Conservation (phyloP, 2,329 filamentous ascomycete genomes). For the Sclerotinia trifoliorum region DNA sequence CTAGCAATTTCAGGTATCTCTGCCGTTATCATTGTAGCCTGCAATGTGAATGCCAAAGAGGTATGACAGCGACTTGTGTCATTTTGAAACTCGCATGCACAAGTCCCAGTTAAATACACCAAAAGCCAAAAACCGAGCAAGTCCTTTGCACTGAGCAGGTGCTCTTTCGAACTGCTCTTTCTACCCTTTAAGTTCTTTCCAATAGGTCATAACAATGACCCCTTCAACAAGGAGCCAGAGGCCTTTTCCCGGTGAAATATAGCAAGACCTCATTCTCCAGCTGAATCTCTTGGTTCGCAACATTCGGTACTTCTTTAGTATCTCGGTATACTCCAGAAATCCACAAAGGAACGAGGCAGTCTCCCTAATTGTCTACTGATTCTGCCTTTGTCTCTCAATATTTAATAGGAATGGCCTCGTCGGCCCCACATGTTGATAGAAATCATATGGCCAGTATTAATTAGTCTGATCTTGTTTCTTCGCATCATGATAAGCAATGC, state of each 20-base stretch:
- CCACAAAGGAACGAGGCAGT: too few relatives aligned
- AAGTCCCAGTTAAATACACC: neutral
- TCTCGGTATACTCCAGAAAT: too few relatives aligned
- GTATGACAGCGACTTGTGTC: neutral
- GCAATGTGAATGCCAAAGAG: neutral
- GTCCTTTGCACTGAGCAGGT: neutral
- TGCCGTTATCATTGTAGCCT: neutral
- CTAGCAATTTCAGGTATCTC: neutral
- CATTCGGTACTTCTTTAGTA: too few relatives aligned
- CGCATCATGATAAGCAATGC: too few relatives aligned
- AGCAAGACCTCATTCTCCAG: too few relatives aligned
- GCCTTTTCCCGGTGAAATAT: neutral
- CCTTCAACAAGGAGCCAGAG: neutral
- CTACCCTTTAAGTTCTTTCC: neutral
- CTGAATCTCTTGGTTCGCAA: too few relatives aligned
- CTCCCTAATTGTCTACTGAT: too few relatives aligned
- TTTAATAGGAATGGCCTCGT: too few relatives aligned
- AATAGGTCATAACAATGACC: neutral
- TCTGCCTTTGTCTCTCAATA: too few relatives aligned
- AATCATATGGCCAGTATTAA: too few relatives aligned
- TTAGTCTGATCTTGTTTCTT: too few relatives aligned
- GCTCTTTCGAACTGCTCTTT: neutral
- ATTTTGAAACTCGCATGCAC: neutral
- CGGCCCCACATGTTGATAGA: too few relatives aligned
- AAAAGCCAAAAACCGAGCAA: neutral